Percentiles rank a stretch among this genome's conserved stretches.
These are phyloP conservation scores for Salix viminalis DNA, from an alignment of 345 rosid genomes.

Conservation along the genomic window DNA sequence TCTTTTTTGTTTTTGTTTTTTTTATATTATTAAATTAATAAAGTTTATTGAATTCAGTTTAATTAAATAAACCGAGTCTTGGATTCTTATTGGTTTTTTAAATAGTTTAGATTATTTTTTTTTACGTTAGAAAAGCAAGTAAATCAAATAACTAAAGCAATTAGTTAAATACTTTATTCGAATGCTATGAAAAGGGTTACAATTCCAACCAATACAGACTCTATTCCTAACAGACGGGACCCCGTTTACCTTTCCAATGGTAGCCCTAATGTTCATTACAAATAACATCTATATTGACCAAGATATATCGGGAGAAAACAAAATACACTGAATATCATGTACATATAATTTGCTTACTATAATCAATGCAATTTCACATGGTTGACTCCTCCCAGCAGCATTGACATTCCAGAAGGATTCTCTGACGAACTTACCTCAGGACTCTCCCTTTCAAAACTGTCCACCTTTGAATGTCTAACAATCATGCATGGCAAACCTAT, in stretches of 20 bases:
- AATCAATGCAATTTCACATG: background rate
- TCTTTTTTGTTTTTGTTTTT: no score
- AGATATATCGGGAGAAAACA: background rate
- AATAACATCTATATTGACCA: background rate
- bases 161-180: no score
- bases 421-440: background rate
- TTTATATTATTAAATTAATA: no score
- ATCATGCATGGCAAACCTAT: constrained; percentile 2
- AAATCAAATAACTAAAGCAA: no score
- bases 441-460: constrained; percentile 17
- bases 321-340: background rate
- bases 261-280: background rate
- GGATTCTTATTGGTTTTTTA: no score
- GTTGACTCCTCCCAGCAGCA: background rate
- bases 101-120: no score
- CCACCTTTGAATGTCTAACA: constrained; percentile 21
- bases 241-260: background rate
- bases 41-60: no score
- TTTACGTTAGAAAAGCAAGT: no score
- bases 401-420: constrained; percentile 2
- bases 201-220: background rate
- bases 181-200: background rate
- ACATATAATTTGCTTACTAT: constrained; percentile 2
- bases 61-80: no score
- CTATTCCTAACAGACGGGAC: background rate